A percentile compares a stretch with the other conserved stretches of the same genome.
These are phyloP conservation scores for Drechslera avenae DNA, from an alignment of 2,329 filamentous ascomycete genomes.

Conservation along the genomic window DNA sequence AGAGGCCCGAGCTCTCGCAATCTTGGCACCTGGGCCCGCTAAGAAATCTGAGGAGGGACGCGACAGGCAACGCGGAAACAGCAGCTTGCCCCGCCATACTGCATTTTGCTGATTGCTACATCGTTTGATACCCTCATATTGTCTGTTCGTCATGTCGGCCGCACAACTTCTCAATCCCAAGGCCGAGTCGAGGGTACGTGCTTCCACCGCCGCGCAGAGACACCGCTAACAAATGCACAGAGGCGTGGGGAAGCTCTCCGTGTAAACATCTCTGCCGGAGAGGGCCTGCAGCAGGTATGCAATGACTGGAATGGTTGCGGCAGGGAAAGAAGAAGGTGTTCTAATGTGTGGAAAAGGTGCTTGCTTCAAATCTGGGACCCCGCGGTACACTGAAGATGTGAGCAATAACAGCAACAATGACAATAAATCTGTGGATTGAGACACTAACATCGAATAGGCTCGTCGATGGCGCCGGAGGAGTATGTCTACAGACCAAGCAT, in stretches of 20 bases:
- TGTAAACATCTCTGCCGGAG: slow-evolving; percentile 96
- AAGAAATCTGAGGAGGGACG: slow-evolving; percentile 32
- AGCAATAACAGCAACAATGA: slow-evolving; percentile 60
- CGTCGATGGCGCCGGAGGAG: slow-evolving; percentile 66
- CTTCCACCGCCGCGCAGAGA: slow-evolving; percentile 17
- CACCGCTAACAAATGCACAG: slow-evolving; percentile 61
- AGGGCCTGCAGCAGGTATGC: slow-evolving; percentile 66
- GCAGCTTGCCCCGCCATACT: slow-evolving; percentile 32
- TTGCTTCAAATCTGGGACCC: slow-evolving; percentile 94
- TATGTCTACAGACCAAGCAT: slow-evolving; percentile 41
- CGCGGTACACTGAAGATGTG: slow-evolving; percentile 96
- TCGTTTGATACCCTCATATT: slow-evolving; percentile 31
- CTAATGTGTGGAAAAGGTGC: slow-evolving; percentile 67
- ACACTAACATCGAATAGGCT: slow-evolving; percentile 53
- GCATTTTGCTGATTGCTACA: slow-evolving; percentile 24
- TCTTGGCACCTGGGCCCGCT: slow-evolving; percentile 23
- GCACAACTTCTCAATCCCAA: slow-evolving; percentile 98
- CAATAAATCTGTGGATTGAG: slow-evolving; percentile 45
- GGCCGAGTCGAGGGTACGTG: slow-evolving; percentile 89
- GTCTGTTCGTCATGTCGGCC: slow-evolving; percentile 74
- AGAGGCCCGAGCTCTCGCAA: slow-evolving; percentile 16
- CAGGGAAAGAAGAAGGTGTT: neutral
- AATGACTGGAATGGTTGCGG: neutral
- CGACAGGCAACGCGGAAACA: slow-evolving; percentile 35
- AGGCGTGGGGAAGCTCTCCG: slow-evolving; percentile 94